Base-by-base conservation (phyloP, 2,329 filamentous ascomycete species). In the Blumeria graminis region DNA sequence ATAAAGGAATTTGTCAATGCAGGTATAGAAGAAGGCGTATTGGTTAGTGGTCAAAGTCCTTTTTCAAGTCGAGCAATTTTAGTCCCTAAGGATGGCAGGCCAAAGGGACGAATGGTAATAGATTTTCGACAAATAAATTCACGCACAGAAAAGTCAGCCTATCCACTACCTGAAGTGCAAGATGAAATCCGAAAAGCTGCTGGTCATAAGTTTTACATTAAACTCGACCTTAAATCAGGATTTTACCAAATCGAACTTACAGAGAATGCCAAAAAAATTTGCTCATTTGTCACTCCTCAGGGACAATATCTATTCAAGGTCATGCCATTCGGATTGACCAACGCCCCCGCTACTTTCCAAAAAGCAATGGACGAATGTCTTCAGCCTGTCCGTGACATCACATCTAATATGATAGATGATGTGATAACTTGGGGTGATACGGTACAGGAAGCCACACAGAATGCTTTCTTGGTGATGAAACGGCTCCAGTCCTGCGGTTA, bases 181-280 rank as follows among this genome's bases (percentile, higher is more conserved):
- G 33, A 22, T 54, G 18, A 54, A 54, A 54, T 39, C 11, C 33
- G n/a, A 18, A 54, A 54, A 33, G 51, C 51, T 38, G 33, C 51
- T 22, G 51, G 51, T 28, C 51, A 54, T 13, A 28, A 36, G 18
- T 54, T 8, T 38, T 54, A 54, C 22, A 39, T 54, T 18, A 54
- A 54, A 28, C n/a, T 54, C 38, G 51, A 54, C 34, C 34, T 54
- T 33, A 38, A 54, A 16, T 54, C 51, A 5, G 34, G n/a, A n/a
- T 54, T 54, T 35, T 54, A 54, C n/a, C 33, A 54, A 33, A 54
- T 54, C 36, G 51, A 33, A 54, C 51, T 39, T 38, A 54, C 51
- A 36, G 51, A 54, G 28, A 34, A 35, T 10, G 34, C 33, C n/a
- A n/a, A 54, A 54, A 36, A 35, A 54, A 28, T 54, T 16, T 52